Conservation (phyloP, 768 basidiomycete species). For the Phaeotremella fagi region DNA sequence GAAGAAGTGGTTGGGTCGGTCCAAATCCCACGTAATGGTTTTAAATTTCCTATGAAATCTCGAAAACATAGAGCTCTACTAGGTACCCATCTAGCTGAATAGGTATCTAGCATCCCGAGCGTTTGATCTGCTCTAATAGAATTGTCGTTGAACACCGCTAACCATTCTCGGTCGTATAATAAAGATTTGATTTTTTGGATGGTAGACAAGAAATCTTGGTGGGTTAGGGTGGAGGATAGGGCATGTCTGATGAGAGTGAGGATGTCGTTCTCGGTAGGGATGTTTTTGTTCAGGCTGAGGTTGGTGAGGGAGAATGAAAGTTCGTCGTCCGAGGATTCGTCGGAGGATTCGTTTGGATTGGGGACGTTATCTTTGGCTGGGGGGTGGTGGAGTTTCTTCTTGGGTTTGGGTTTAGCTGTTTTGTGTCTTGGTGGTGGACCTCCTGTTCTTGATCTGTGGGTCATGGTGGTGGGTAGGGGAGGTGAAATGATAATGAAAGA, state of each 20-base stretch:
- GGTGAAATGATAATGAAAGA: neutral
- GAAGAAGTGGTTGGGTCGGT: too few species aligned
- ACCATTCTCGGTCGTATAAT: constrained; percentile 44
- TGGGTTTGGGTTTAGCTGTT: constrained; percentile 6
- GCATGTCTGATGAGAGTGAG: constrained; percentile 27
- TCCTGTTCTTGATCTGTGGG: constrained; percentile 32
- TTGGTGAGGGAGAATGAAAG: neutral
- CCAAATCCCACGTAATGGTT: neutral
- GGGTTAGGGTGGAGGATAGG: constrained; percentile 21
- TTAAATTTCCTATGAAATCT: constrained; percentile 31
- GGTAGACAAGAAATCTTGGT: constrained; percentile 21
- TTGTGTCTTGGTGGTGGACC: constrained; percentile 20
- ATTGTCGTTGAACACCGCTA: constrained; percentile 39
- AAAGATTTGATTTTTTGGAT: constrained; percentile 43
- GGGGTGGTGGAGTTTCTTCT: constrained; percentile 35
- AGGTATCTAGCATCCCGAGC: constrained; percentile 28
- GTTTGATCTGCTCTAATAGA: constrained; percentile 4
- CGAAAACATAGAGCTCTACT: constrained; percentile 42
- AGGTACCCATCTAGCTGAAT: constrained; percentile 47
- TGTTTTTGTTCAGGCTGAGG: constrained; percentile 5
- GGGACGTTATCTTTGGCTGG: constrained; percentile 6
- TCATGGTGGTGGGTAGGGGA: constrained; percentile 17
- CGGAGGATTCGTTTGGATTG: constrained; percentile 1
- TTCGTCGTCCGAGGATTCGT: constrained; percentile 1
- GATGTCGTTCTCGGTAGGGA: constrained; percentile 33